Evolutionary conservation across 2,329 filamentous ascomycete species (phyloP).

Genomic region (Aspergillus bombycis): DNA sequence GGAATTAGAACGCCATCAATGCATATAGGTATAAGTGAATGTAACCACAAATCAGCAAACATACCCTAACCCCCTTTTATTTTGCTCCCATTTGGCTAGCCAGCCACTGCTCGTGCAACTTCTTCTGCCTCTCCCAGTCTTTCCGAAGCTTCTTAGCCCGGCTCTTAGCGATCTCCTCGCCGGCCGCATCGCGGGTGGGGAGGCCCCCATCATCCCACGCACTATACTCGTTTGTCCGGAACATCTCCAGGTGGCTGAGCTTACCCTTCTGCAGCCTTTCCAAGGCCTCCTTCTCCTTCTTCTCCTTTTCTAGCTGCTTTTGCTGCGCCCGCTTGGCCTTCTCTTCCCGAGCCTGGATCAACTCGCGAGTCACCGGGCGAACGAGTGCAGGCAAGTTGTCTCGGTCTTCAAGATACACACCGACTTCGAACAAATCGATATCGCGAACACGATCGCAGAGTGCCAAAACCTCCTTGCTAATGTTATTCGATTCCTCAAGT

Average conservation of each 20-base stretch:
- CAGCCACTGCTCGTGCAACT: constrained; percentile 53
- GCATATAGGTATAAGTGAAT: constrained; percentile 1
- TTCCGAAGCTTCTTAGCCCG: constrained; percentile 29
- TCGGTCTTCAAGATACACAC: constrained; percentile 86
- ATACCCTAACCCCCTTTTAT: not conserved
- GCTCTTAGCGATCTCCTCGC: constrained; percentile 8
- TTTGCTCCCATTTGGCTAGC: not conserved
- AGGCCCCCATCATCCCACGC: constrained; percentile 11
- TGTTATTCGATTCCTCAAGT: constrained; percentile 49
- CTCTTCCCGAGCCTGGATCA: constrained; percentile 59
- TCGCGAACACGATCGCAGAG: constrained; percentile 83
- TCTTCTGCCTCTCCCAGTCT: constrained; percentile 58
- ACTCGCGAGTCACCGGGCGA: constrained; percentile 63
- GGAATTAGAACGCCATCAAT: not conserved
- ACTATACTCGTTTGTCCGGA: constrained; percentile 16
- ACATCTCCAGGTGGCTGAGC: constrained; percentile 54
- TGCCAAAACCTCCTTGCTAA: constrained; percentile 72
- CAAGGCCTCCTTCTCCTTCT: constrained; percentile 46
- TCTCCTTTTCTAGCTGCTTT: constrained; percentile 53
- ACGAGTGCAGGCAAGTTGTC: constrained; percentile 72
- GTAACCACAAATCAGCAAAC: not conserved
- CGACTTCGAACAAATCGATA: constrained; percentile 76
- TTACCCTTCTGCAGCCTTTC: constrained; percentile 64
- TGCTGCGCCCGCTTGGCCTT: constrained; percentile 54
- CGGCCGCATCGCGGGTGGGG: constrained; percentile 3